Conservation (phyloP, 495 filamentous ascomycete genomes). For the Aspergillus baeticus region DNA sequence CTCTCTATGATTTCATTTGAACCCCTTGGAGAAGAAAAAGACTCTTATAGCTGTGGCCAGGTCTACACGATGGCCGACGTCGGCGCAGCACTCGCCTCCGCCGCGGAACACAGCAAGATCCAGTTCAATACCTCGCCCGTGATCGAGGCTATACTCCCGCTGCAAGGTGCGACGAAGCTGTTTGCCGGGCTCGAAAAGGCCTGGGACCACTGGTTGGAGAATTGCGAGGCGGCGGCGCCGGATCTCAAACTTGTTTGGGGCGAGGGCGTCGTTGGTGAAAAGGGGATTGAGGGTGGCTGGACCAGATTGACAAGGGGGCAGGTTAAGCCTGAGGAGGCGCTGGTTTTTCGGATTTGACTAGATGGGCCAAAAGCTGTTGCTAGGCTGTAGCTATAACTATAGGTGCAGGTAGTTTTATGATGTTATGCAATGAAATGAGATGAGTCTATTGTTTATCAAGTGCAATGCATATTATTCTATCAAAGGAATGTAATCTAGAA, state of each 20-base stretch:
- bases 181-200: constrained; percentile 21
- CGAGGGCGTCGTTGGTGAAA: constrained; percentile 35
- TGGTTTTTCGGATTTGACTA: constrained; percentile 23
- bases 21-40: neutral
- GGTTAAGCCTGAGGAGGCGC: constrained; percentile 35
- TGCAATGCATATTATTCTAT: too few species aligned
- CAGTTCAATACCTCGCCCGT: constrained; percentile 46
- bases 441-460: too few species aligned
- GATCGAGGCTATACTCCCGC: constrained; percentile 33
- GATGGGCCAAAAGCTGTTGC: too few species aligned
- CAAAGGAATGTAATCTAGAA: too few species aligned
- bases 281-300: constrained; percentile 44
- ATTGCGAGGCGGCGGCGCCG: constrained; percentile 28
- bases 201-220: constrained; percentile 36
- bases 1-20: too few species aligned
- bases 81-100: neutral
- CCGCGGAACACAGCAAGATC: constrained; percentile 21
- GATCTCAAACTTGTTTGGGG: constrained; percentile 41
- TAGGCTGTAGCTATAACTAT: too few species aligned
- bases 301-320: constrained; percentile 35
- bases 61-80: constrained; percentile 29
- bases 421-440: too few species aligned
- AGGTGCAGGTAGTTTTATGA: too few species aligned
- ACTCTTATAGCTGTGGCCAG: constrained; percentile 3
- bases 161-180: constrained; percentile 30